Evolutionary conservation across 2,329 filamentous ascomycete species (phyloP), one percentile per base, ranked within the genome.

Genomic region (Alternaria brassicae): DNA sequence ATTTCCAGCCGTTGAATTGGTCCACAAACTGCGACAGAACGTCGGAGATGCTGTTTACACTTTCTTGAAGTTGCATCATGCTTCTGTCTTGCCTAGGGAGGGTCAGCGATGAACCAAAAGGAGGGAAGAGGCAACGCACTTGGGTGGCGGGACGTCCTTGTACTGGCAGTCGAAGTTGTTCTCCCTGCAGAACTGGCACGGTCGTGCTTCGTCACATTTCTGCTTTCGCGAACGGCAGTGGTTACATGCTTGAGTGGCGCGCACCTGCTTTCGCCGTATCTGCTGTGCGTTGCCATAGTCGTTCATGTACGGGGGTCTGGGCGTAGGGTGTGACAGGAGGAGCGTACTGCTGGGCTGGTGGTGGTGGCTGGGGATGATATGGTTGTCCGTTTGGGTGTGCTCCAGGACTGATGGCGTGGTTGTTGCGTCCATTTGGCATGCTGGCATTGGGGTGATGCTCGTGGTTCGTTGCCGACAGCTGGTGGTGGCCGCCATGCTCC

Each of bases 61-160:
- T 78, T 13, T 78, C 74, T 42, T 83, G 72, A 34, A 85, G 78
- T 69, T 83, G 79, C 67, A 82, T 79, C 71, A 83, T 80, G 65
- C 82, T 84, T 74, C 82, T 68, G 70, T 84, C 78, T 77, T 84
- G 78, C 54, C 75, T 77, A 56, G 42, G 47, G 60, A 8, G 17
- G 61, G 73, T 73, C 59, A 73, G 67, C 51, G 23, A 41, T 8
- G 30, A n/a, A 52, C 25, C 21, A 51, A 40, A 45, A 21, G 34
- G 28, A 13, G 34, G 30, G 45, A 56, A 40, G 13, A 28, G 21
- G 23, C 10, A 34, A 44, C 90, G 76, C 84, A 96, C 91, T 96
- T 94, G 73, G 96, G 95, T 15, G 92, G 92, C 21, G 92, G 91
- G 6, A 95, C 90, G 72, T 97, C 93, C 66, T 93, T 89, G 77